phyloP scores from a whole-genome alignment of 2,329 filamentous ascomycete species.

The Stagonosporopsis vannaccii region DNA sequence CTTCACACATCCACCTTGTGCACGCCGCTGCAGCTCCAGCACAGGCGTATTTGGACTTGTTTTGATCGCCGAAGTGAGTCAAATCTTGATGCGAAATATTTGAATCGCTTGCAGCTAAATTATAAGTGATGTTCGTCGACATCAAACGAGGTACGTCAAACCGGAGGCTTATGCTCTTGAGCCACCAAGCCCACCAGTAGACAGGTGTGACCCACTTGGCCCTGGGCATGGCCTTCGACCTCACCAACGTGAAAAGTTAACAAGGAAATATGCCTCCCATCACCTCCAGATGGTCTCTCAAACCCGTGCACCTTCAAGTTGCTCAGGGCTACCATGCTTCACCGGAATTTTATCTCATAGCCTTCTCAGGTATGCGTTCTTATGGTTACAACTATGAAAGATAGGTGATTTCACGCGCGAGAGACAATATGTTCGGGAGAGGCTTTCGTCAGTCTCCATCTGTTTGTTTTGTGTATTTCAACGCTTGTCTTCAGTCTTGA shows the following conservation, averaged over 20 bases:
- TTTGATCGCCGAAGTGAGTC: conserved; percentile 58
- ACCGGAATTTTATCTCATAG: not conserved
- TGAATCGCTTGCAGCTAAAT: conserved; percentile 13
- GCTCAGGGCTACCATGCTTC: not conserved
- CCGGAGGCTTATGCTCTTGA: conserved; percentile 34
- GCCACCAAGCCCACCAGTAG: conserved; percentile 36
- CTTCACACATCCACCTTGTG: conserved; percentile 33
- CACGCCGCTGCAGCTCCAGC: conserved; percentile 45
- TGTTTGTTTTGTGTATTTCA: not conserved
- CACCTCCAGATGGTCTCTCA: not conserved
- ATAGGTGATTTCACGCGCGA: not conserved
- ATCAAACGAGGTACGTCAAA: conserved; percentile 9
- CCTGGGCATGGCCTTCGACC: conserved; percentile 15
- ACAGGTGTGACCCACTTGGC: conserved; percentile 44
- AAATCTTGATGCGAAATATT: conserved; percentile 19
- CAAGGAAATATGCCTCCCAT: conserved; percentile 1
- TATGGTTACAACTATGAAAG: no score
- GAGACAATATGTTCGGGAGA: not conserved
- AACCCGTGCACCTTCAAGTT: not conserved
- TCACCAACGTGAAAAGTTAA: conserved; percentile 3
- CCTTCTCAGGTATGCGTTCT: no score
- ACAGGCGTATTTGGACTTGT: conserved; percentile 70
- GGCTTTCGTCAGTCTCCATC: not conserved
- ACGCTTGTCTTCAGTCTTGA: not conserved
- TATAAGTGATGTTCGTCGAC: conserved; percentile 13